Evolutionary conservation across 192 early-diverging fungal species (phyloP).

Genomic region (Rhizophagus clarus): DNA sequence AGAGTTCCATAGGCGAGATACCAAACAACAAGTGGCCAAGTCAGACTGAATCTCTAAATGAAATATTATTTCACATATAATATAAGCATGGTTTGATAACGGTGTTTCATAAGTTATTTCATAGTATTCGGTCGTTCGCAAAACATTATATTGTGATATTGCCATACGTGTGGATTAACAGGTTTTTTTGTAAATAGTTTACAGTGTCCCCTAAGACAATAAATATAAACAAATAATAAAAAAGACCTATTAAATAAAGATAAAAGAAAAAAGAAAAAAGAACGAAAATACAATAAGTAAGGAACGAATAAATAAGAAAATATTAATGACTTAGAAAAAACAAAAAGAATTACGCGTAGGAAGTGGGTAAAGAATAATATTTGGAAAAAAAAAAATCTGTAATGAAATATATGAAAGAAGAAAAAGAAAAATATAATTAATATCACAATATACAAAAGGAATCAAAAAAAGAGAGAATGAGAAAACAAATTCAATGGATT

Average conservation of each 20-base stretch:
- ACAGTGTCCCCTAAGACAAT: too few relatives aligned
- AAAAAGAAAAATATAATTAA: not conserved
- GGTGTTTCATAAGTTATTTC: slow-evolving; percentile 3
- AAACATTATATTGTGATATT: not conserved
- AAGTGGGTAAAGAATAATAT: too few relatives aligned
- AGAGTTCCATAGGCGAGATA: slow-evolving; percentile 29
- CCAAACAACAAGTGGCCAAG: slow-evolving; percentile 20
- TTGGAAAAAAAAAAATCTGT: not conserved
- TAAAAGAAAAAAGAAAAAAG: not conserved
- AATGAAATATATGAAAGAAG: not conserved
- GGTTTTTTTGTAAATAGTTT: too few relatives aligned
- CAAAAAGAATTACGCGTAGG: not conserved
- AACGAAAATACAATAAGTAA: not conserved
- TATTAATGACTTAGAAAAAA: not conserved
- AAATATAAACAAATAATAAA: not conserved
- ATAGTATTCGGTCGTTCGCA: not conserved
- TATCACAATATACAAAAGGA: not conserved
- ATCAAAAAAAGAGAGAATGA: not conserved
- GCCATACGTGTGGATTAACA: not conserved
- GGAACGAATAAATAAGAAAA: not conserved
- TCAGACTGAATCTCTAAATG: slow-evolving; percentile 15
- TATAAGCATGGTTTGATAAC: slow-evolving; percentile 26
- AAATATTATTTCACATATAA: slow-evolving; percentile 23
- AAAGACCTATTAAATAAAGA: not conserved
- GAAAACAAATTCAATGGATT: not conserved